Evolutionary conservation across 371 early-diverging fungal species (phyloP), one percentile per base, ranked within the genome.

Genomic region (Apophysomyces sp.): DNA sequence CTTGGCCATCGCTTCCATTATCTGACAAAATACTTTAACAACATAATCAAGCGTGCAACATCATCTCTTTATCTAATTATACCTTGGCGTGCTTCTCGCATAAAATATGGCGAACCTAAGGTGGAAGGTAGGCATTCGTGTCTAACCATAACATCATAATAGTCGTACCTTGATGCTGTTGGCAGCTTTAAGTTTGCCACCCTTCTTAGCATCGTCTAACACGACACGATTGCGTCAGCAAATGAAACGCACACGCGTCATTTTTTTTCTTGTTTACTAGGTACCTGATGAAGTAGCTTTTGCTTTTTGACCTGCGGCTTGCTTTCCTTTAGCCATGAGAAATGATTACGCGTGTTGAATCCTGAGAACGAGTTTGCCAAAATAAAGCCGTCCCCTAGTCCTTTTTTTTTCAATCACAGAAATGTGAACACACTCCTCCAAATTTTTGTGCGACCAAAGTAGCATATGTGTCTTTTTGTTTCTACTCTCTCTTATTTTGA

Each of bases 61-160:
- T 13, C 54, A 15, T 16, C 44, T 49, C 30, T 32, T 3, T 13
- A 11, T 16, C 34, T 37, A 30, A 28, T 4, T 13, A 60, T 80
- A 81, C 88, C 76, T 81, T 90, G 58, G 80, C 68, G 39, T 91
- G 92, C 67, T 92, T 93, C 67, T 90, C 92, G 67, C 94, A 93
- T n/a, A 93, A 78, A 58, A 93, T 93, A 69, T 93, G 94, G 39
- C 94, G 85, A 52, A 91, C 89, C 87, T 87, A 68, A 13, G n/a
- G 53, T 12, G 21, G 12, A 53, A 8, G 31, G 21, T 28, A 63
- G 44, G 55, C 56, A 15, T 29, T 26, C 13, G 36, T 21, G 32
- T 13, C 7, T 13, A 8, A 9, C 58, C 1, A 24, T 34, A 28
- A n/a, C 12, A 24, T 21, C 12, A 15, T 31, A 27, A 16, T 29